phyloP scores from a whole-genome alignment of 345 rosid species.

The Brassica carinata region DNA sequence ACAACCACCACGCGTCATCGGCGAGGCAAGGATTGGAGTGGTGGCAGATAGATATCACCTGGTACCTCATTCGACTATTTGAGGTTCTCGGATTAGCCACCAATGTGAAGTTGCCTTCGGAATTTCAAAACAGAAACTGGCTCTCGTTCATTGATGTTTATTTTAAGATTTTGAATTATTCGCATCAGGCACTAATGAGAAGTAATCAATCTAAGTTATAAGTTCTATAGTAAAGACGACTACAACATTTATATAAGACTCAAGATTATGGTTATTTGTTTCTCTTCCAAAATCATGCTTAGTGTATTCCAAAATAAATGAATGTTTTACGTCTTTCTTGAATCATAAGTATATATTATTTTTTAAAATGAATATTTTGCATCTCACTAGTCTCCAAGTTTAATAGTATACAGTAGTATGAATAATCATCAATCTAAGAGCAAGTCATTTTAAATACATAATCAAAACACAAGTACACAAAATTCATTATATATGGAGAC shows the following conservation, averaged over 20 bases:
- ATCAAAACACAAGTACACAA: background rate
- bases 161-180: background rate
- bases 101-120: slow-evolving; percentile 65
- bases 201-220: background rate
- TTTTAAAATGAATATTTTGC: background rate
- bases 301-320: background rate
- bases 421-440: background rate
- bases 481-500: background rate
- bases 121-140: slow-evolving; percentile 56
- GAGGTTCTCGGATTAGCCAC: slow-evolving; percentile 68
- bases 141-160: slow-evolving; percentile 22
- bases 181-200: background rate
- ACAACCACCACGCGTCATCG: slow-evolving; percentile 81
- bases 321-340: background rate
- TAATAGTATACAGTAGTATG: background rate
- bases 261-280: background rate
- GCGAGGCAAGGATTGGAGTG: slow-evolving; percentile 84
- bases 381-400: background rate
- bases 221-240: background rate
- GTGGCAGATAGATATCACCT: slow-evolving; percentile 89
- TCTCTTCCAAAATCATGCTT: background rate
- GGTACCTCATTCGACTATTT: slow-evolving; percentile 63
- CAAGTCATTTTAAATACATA: background rate
- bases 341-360: background rate
- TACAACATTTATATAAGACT: background rate